These are phyloP conservation scores for Claviceps sp. DNA, from an alignment of 2,329 filamentous ascomycete species.

Conservation along the genomic window DNA sequence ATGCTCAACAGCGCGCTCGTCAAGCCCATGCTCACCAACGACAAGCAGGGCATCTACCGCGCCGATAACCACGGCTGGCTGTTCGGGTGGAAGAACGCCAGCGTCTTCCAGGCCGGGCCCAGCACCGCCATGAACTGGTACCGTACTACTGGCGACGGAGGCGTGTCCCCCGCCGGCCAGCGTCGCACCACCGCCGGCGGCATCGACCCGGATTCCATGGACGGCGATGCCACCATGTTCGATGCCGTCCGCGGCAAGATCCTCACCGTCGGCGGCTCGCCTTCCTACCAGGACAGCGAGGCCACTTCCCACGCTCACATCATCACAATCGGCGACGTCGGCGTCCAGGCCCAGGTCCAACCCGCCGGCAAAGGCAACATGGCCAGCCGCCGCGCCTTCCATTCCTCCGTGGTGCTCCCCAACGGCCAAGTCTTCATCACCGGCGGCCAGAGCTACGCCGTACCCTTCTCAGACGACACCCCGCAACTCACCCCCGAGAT, in stretches of 20 bases:
- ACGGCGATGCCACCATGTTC: constrained; percentile 42
- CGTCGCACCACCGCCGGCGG: constrained; percentile 17
- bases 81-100: constrained; percentile 16
- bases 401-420: constrained; percentile 33
- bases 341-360: constrained; percentile 7
- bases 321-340: constrained; percentile 4
- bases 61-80: constrained; percentile 12
- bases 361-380: constrained; percentile 14
- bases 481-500: constrained; percentile 30
- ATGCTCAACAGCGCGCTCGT: constrained; percentile 28
- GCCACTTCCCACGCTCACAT: constrained; percentile 32
- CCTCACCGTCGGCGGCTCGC: constrained; percentile 35
- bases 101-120: constrained; percentile 5
- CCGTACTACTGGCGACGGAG: constrained; percentile 28
- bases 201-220: constrained; percentile 35
- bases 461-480: constrained; percentile 31
- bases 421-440: constrained; percentile 32
- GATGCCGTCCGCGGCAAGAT: constrained; percentile 45
- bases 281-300: constrained; percentile 28
- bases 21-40: constrained; percentile 35
- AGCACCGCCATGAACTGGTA: constrained; percentile 39
- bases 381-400: constrained; percentile 26
- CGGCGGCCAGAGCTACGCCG: constrained; percentile 30
- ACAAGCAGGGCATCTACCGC: constrained; percentile 35
- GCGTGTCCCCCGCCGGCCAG: constrained; percentile 24